Base-by-base conservation (phyloP, 2,329 filamentous ascomycete species). In the Phaeosphaeriaceae sp. region DNA sequence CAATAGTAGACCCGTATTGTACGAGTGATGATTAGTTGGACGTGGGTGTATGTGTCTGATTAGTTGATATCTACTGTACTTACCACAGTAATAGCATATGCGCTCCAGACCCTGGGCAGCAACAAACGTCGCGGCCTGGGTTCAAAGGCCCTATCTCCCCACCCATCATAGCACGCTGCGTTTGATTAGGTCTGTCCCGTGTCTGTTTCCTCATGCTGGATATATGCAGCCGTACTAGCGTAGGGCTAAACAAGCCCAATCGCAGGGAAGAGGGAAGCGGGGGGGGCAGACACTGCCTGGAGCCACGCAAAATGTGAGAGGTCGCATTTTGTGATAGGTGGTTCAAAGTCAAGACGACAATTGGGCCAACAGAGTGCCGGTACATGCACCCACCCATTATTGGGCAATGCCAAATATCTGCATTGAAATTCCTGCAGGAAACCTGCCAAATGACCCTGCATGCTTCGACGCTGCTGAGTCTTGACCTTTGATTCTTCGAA, bases 131-230 rank as follows among this genome's bases (percentile, higher is more conserved):
- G 35, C 42, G 33, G 26, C 48, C 48, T 46, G 46, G n/a, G n/a
- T n/a, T n/a, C n/a, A n/a, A n/a, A n/a, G n/a, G n/a, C n/a, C n/a
- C n/a, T n/a, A n/a, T 52, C 52, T 50, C 47, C 42, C 7, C 50
- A 42, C 52, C 46, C 45, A 49, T 42, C 45, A 40, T 54, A 54
- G 45, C 56, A 50, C 41, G 42, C 52, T 46, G 48, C 43, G 42
- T 26, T 40, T 42, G 23, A 51, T 54, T 64, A 62, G n/a, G 60
- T 52, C 55, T 61, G 65, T 74, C 73, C 71, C 70, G 73, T 75
- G 71, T 69, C 67, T 60, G 62, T 54, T 61, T 64, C 45, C 61
- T 68, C 63, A 75, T 76, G 74, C 72, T 59, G 64, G 61, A 50
- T 52, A 57, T 47, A 60, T 66, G 66, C 66, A 66, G 56, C 49